A percentile compares a stretch with the other conserved stretches of the same genome.
phyloP scores from a whole-genome alignment of 2,329 filamentous ascomycete species.

The Orbilia quercus region DNA sequence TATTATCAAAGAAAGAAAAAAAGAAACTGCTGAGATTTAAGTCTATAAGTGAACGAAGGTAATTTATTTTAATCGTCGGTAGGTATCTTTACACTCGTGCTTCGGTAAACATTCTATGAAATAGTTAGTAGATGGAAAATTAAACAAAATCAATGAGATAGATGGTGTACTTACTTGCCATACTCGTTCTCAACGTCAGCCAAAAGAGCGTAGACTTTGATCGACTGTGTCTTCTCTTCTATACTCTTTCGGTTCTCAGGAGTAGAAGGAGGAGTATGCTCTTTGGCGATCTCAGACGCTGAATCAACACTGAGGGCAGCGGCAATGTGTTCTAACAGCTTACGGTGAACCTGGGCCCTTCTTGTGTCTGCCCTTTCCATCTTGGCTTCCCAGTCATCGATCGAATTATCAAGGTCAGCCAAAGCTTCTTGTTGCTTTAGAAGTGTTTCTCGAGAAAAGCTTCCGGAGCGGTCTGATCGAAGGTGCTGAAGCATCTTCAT shows the following conservation, averaged over 20 bases:
- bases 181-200: constrained; percentile 75
- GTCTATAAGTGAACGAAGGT: constrained; percentile 16
- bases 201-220: constrained; percentile 71
- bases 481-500: constrained; percentile 81
- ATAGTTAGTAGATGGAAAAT: constrained; percentile 22
- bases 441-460: constrained; percentile 79
- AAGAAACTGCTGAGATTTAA: constrained; percentile 17
- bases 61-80: constrained; percentile 2
- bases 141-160: constrained; percentile 2
- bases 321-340: constrained; percentile 82
- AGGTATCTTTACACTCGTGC: constrained; percentile 32
- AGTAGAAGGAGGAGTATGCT: constrained; percentile 68
- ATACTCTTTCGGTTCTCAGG: constrained; percentile 67
- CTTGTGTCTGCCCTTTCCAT: constrained; percentile 81
- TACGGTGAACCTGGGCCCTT: constrained; percentile 78
- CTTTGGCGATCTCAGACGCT: constrained; percentile 39
- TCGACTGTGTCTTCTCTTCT: constrained; percentile 57
- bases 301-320: constrained; percentile 71
- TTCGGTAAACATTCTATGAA: constrained; percentile 47
- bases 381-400: constrained; percentile 83
- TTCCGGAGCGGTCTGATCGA: constrained; percentile 75
- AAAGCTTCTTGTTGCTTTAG: constrained; percentile 83
- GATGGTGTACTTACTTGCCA: constrained; percentile 40
- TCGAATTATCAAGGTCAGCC: constrained; percentile 78
- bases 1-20: constrained; percentile 29